A percentile compares a stretch with the other conserved stretches of the same genome.
Evolutionary conservation across 352 stramenopile species (phyloP).

Genomic region (Phytophthora capsici): DNA sequence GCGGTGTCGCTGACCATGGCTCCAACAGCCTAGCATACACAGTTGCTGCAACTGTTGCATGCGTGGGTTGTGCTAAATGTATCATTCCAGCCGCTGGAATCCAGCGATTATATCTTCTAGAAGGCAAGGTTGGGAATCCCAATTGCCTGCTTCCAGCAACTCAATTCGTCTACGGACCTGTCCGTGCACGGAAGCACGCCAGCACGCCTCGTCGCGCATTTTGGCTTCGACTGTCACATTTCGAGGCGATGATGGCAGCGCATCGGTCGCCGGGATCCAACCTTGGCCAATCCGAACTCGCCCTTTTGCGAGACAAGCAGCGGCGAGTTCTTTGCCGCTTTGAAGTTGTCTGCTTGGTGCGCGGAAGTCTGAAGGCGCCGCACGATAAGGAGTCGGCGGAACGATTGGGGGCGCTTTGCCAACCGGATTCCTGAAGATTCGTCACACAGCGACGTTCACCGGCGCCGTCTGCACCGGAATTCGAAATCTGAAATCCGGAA

Average conservation of each 20-base stretch:
- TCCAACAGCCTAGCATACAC: neutral
- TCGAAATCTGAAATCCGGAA: neutral
- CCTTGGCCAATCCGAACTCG: neutral
- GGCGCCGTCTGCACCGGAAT: conserved; percentile 16
- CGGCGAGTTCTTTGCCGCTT: conserved; percentile 12
- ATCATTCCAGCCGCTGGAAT: no score
- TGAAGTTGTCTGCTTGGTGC: conserved; percentile 27
- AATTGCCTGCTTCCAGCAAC: conserved; percentile 9
- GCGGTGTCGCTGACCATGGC: no score
- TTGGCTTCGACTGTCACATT: conserved; percentile 33
- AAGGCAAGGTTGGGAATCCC: no score
- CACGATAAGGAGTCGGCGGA: neutral
- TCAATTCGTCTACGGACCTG: conserved; percentile 25
- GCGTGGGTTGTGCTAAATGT: no score
- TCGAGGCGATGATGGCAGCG: conserved; percentile 4
- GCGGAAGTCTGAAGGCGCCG: neutral
- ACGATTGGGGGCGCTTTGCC: conserved; percentile 15
- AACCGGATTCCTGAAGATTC: conserved; percentile 31
- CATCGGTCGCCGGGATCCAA: neutral
- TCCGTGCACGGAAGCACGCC: conserved; percentile 2
- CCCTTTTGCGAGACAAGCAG: conserved; percentile 1
- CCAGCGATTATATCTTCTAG: no score
- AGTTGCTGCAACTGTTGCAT: no score
- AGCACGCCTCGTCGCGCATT: conserved; percentile 26
- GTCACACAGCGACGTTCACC: neutral